Evolutionary conservation across 371 early-diverging fungal species (phyloP), one percentile per base, ranked within the genome.

Genomic region (Zychaea mexicana): DNA sequence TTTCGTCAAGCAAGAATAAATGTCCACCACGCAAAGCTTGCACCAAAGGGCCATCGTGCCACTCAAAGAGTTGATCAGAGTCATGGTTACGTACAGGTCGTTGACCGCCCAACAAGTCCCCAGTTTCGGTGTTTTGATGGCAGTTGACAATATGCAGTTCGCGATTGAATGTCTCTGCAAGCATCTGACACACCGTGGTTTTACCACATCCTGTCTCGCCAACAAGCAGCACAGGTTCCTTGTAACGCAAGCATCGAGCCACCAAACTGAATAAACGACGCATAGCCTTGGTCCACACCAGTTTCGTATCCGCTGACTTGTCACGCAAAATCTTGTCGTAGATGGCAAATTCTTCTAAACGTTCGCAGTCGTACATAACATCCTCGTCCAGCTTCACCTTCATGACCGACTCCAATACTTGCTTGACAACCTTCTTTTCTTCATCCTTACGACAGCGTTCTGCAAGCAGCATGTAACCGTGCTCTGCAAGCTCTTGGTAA

Each of bases 151-250:
- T 94, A 62, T 89, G 90, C 32, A 99, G 76, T 21, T 87, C 85
- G 32, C 84, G 85, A 8, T 78, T 67, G 46, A 84, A 79, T 26
- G 89, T 71, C 17, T 86, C 78, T 0, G 98, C 90, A 19, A 98
- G 72, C 82, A 97, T 87, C 74, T 99, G 97, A 74, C 96, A 96
- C 9, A 99, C 95, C 15, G 97, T 98, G 1, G 99, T 99, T 77
- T 99, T 99, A 60, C 99, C 99, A 74, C 97, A 96, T 17, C 99
- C 99, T 9, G 99, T 99, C 70, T 98, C 99, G 53, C 99, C 99
- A 1, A 99, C 96, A 6, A 99, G 85, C 21, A 99, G 77, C 22
- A 99, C 93, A 21, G 99, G 98, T 72, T 99, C 99, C 46, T 90
- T 86, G 77, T 90, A 86, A 53, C 83, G 70, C 59, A 97, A 78